Conservation (phyloP, 495 filamentous ascomycete genomes). For the Aspergillus nidulans region DNA sequence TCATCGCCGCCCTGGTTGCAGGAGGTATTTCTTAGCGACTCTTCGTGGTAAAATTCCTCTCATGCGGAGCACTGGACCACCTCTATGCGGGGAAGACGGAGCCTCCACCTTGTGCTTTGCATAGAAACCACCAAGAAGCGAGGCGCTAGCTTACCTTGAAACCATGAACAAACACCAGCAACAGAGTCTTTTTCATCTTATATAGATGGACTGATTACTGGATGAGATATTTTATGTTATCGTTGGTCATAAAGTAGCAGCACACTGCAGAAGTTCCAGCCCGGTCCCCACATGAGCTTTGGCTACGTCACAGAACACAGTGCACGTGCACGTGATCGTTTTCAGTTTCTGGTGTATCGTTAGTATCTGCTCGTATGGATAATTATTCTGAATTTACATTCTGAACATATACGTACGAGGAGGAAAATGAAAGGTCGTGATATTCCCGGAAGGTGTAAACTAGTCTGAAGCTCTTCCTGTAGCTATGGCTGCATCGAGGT, state of each 20-base stretch:
- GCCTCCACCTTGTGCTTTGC: background rate
- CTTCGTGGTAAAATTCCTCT: background rate
- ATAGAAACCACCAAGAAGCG: background rate
- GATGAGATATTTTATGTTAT: background rate
- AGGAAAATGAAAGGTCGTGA: too few relatives aligned
- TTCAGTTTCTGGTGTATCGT: background rate
- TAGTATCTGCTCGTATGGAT: too few relatives aligned
- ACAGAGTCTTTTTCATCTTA: conserved; percentile 78
- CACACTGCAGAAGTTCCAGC: background rate
- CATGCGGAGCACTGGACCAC: background rate
- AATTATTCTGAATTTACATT: too few relatives aligned
- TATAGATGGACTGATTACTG: background rate
- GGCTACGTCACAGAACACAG: background rate
- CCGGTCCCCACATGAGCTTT: background rate
- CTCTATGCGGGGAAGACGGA: background rate
- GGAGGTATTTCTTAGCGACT: background rate
- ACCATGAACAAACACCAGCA: conserved; percentile 92
- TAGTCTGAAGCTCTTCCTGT: too few relatives aligned
- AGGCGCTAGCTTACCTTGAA: conserved; percentile 68
- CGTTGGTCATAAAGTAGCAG: background rate
- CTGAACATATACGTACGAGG: too few relatives aligned
- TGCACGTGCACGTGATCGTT: background rate
- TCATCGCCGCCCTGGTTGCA: conserved; percentile 70
- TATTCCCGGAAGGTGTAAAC: too few relatives aligned
- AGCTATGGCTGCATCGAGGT: too few relatives aligned